These are phyloP conservation scores for Rubia peregrina DNA, from an alignment of 305 asterid genomes.

Conservation along the genomic window DNA sequence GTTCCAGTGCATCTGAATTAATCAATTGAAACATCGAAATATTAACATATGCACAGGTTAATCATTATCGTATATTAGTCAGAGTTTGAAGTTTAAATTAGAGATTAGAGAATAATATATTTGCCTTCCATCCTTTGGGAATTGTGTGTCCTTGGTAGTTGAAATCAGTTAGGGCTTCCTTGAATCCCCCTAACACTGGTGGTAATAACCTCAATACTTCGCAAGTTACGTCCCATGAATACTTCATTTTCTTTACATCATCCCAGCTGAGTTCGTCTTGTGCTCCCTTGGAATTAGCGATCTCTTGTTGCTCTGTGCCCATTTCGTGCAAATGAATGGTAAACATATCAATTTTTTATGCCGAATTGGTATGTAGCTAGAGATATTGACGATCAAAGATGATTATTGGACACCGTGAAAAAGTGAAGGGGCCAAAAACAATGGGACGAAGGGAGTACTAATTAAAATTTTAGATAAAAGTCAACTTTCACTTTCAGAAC, in stretches of 20 bases:
- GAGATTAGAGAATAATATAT: neutral
- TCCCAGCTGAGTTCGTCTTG: neutral
- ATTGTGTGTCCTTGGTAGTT: constrained; percentile 4
- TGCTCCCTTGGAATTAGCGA: neutral
- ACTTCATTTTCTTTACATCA: neutral
- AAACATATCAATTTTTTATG: neutral
- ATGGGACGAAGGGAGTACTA: too few relatives aligned
- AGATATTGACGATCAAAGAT: too few relatives aligned
- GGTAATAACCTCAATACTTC: constrained; percentile 1
- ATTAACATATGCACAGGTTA: neutral
- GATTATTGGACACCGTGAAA: too few relatives aligned
- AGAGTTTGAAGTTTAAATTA: too few relatives aligned
- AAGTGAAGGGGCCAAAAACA: too few relatives aligned
- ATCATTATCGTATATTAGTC: too few relatives aligned
- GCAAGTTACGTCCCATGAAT: neutral
- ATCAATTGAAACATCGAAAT: neutral
- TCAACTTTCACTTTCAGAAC: neutral
- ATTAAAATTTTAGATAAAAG: too few relatives aligned
- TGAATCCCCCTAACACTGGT: constrained; percentile 1
- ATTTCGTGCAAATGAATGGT: neutral
- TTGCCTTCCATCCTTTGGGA: constrained; percentile 1
- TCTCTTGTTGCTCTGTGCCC: neutral
- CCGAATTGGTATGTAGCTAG: too few relatives aligned
- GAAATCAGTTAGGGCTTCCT: constrained; percentile 2
- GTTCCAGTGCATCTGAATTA: neutral